These are phyloP conservation scores for Fusarium falciforme DNA, from an alignment of 2,329 filamentous ascomycete genomes.

Conservation along the genomic window DNA sequence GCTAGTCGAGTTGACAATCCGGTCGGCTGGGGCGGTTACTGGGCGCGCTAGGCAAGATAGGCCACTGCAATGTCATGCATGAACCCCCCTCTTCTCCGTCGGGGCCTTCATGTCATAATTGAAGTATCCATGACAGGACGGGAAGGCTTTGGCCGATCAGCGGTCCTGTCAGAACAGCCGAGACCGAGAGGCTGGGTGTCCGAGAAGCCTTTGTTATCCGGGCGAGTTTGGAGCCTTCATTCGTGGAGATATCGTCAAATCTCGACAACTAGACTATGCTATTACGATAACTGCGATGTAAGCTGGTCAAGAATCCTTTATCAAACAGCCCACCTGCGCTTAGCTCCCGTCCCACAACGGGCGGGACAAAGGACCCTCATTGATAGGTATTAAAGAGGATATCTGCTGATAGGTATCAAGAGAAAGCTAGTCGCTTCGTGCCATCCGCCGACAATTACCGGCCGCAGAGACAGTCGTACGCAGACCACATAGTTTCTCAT, in stretches of 20 bases:
- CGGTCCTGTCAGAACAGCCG: conserved; percentile 1
- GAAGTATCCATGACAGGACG: conserved; percentile 15
- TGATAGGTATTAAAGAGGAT: conserved; percentile 35
- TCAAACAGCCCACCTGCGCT: conserved; percentile 36
- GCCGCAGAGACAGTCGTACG: background rate
- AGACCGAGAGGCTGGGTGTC: conserved; percentile 1
- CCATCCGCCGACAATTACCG: conserved; percentile 18
- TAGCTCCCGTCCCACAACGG: conserved; percentile 37
- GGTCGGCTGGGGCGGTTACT: conserved; percentile 36
- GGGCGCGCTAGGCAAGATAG: conserved; percentile 15
- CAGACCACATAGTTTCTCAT: background rate
- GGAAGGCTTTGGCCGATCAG: conserved; percentile 23
- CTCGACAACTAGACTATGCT: background rate
- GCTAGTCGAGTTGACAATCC: conserved; percentile 14
- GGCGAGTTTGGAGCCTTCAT: background rate
- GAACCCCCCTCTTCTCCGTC: conserved; percentile 33
- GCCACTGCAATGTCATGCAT: conserved; percentile 44
- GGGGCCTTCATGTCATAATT: conserved; percentile 18
- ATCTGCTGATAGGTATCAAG: background rate
- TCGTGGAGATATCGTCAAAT: background rate
- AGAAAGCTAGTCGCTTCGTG: conserved; percentile 8
- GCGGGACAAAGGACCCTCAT: conserved; percentile 38
- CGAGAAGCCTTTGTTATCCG: background rate
- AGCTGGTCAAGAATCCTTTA: conserved; percentile 32
- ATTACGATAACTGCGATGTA: conserved; percentile 35